phyloP scores from a whole-genome alignment of 768 basidiomycete species.

The Serendipita indica region DNA sequence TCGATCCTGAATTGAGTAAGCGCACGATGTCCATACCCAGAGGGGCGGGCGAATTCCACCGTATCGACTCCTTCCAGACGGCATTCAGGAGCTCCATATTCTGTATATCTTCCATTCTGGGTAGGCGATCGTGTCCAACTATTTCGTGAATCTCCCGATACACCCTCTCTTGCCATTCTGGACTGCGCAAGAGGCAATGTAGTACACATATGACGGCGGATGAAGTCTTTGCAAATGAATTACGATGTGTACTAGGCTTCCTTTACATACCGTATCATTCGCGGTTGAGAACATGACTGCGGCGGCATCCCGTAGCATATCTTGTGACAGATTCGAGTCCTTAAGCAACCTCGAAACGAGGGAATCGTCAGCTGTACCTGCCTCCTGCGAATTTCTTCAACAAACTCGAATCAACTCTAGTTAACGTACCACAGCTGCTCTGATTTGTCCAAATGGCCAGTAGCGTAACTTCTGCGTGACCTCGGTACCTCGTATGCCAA shows the following conservation, averaged over 20 bases:
- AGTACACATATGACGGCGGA: not conserved
- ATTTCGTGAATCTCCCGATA: not conserved
- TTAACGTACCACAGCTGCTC: not conserved
- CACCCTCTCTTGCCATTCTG: not conserved
- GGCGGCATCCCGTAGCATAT: not conserved
- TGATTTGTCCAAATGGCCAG: not conserved
- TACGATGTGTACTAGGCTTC: not conserved
- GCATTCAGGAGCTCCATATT: not conserved
- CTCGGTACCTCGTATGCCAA: not conserved
- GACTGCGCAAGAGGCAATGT: not conserved
- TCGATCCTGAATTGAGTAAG: not conserved
- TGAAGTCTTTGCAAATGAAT: not conserved
- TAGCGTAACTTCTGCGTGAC: not conserved
- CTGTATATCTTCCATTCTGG: not conserved
- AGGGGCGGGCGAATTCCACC: not conserved
- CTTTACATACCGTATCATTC: too few species aligned
- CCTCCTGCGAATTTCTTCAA: not conserved
- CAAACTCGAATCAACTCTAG: not conserved
- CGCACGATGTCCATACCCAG: not conserved
- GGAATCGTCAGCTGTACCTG: not conserved
- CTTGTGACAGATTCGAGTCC: not conserved
- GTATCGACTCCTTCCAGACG: not conserved
- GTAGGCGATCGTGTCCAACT: not conserved
- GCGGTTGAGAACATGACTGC: not conserved
- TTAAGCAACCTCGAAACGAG: not conserved